A percentile compares a stretch with the other conserved stretches of the same genome.
Conservation (phyloP, 352 stramenopile species). For the Globisporangium camurandrum region DNA sequence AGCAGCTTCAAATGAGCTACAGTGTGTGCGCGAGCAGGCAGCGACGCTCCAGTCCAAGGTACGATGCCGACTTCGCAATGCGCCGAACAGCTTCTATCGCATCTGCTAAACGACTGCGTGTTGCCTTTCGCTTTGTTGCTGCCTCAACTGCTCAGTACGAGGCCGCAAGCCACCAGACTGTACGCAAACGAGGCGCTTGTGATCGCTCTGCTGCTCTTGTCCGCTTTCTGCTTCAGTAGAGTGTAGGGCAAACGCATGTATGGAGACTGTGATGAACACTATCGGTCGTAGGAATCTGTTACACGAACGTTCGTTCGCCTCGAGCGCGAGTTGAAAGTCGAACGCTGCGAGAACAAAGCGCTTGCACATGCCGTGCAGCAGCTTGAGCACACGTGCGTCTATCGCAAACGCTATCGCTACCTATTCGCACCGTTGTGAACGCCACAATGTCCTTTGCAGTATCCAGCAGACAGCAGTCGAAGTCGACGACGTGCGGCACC, state of each 20-base stretch:
- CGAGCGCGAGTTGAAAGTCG: constrained; percentile 27
- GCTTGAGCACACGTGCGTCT: constrained; percentile 19
- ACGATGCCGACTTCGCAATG: not conserved
- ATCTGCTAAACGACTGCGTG: not conserved
- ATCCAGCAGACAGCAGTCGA: constrained; percentile 25
- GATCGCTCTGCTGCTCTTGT: too few relatives aligned
- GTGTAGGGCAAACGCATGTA: too few relatives aligned
- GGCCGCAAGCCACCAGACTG: too few relatives aligned
- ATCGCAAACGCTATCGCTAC: not conserved
- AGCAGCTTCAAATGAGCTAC: constrained; percentile 11
- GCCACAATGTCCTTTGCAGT: too few relatives aligned
- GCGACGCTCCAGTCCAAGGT: constrained; percentile 24
- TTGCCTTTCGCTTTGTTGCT: too few relatives aligned
- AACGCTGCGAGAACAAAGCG: constrained; percentile 24
- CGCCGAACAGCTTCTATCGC: not conserved
- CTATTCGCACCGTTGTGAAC: not conserved
- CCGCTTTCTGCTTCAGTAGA: too few relatives aligned
- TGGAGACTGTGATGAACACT: too few relatives aligned
- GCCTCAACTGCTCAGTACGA: too few relatives aligned
- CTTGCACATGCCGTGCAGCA: constrained; percentile 23
- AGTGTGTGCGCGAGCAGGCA: constrained; percentile 9
- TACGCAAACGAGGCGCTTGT: too few relatives aligned
- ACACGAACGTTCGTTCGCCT: too few relatives aligned
- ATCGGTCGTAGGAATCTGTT: too few relatives aligned
- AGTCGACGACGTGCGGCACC: constrained; percentile 24